A percentile compares a stretch with the other conserved stretches of the same genome.
Conservation (phyloP, 106 monocot genomes). For the Dendrobium catenatum region DNA sequence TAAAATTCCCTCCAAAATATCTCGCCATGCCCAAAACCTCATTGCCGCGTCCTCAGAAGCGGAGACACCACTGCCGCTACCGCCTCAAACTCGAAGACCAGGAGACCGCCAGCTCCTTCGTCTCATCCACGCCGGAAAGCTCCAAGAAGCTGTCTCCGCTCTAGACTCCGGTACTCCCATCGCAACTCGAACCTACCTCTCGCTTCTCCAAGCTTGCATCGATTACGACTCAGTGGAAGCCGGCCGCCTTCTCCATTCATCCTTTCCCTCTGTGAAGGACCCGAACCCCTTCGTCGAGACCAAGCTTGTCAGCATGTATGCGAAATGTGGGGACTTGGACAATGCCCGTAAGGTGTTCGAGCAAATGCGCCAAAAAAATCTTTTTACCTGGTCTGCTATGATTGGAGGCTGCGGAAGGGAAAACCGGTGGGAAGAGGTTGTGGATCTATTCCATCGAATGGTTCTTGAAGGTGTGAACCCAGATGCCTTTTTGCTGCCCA, state of each 20-base stretch:
- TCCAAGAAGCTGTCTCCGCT: constrained; percentile 57
- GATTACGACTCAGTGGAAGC: constrained; percentile 50
- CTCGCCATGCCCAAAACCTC: background rate
- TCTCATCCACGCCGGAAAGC: constrained; percentile 23
- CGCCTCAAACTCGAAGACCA: background rate
- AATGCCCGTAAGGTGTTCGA: constrained; percentile 74
- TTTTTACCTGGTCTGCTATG: constrained; percentile 80
- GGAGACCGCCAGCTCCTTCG: constrained; percentile 13
- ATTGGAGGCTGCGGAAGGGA: constrained; percentile 56
- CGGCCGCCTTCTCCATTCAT: constrained; percentile 60
- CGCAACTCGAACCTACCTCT: constrained; percentile 37
- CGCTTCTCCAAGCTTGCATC: constrained; percentile 76
- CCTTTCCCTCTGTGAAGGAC: constrained; percentile 19
- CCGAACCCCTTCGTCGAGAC: constrained; percentile 46
- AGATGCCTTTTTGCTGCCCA: constrained; percentile 67
- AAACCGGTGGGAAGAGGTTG: constrained; percentile 51
- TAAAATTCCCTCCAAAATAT: constrained; percentile 5
- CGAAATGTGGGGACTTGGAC: constrained; percentile 66
- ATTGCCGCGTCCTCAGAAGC: background rate
- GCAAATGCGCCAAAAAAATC: constrained; percentile 52
- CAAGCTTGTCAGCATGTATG: constrained; percentile 86
- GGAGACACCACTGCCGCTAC: background rate
- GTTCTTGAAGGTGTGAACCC: constrained; percentile 48
- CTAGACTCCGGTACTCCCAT: constrained; percentile 30
- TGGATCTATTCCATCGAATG: constrained; percentile 54